Conservation (phyloP, 2,329 filamentous ascomycete species). For the Arthrobotrys musiformis region DNA sequence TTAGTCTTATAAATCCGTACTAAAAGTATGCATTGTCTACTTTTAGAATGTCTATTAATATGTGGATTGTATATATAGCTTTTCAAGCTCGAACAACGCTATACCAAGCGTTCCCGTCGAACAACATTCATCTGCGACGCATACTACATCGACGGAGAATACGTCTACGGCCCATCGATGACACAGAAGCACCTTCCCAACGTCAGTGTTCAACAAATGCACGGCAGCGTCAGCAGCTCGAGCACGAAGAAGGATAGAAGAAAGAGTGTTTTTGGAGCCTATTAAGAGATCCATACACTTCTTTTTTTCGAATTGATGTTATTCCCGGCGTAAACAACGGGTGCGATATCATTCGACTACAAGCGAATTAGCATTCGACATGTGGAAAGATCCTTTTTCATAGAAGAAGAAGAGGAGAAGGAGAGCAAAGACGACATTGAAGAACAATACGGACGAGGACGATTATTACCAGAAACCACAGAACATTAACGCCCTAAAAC, state of each 20-base stretch:
- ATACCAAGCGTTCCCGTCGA: constrained; percentile 89
- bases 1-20: constrained; percentile 26
- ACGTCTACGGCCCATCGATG: constrained; percentile 73
- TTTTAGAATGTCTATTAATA: too few relatives aligned
- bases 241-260: constrained; percentile 44
- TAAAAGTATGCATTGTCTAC: background rate
- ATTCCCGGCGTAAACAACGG: background rate
- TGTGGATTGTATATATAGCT: constrained; percentile 89
- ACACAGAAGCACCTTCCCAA: constrained; percentile 43
- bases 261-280: constrained; percentile 52
- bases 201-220: constrained; percentile 36
- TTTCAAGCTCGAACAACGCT: constrained; percentile 93
- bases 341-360: background rate
- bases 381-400: background rate
- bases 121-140: constrained; percentile 89
- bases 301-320: background rate
- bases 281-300: constrained; percentile 20
- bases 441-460: constrained; percentile 49
- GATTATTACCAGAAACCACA: constrained; percentile 6
- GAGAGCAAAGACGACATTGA: constrained; percentile 6
- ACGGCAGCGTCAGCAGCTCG: constrained; percentile 46
- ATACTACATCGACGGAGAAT: constrained; percentile 94
- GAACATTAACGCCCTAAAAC: constrained; percentile 25
- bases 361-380: constrained; percentile 13
- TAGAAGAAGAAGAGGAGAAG: background rate